Percentiles rank a stretch among this genome's conserved stretches.
These are phyloP conservation scores for Nicotiana tomentosiformis DNA, from an alignment of 257 asterid genomes.

Conservation along the genomic window DNA sequence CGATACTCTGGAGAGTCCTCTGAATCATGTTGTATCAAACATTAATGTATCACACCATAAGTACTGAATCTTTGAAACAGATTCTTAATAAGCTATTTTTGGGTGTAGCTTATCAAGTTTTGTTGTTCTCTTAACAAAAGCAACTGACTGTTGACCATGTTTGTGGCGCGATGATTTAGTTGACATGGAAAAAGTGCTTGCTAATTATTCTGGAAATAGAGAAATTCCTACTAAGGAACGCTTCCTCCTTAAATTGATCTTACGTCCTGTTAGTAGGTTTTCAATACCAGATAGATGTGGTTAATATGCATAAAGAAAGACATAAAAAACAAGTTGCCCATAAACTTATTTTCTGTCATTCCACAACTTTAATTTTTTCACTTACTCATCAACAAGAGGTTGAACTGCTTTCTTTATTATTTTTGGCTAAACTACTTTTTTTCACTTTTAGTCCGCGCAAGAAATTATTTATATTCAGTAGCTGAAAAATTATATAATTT, in stretches of 20 bases:
- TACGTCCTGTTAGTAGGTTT: too few relatives aligned
- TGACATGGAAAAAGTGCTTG: too few relatives aligned
- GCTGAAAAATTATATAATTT: too few relatives aligned
- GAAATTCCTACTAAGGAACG: too few relatives aligned
- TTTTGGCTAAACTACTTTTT: neutral
- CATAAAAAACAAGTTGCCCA: neutral
- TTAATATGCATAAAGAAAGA: neutral
- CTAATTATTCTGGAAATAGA: too few relatives aligned
- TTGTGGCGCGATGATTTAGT: too few relatives aligned
- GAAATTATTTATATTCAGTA: too few relatives aligned
- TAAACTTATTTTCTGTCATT: too few relatives aligned
- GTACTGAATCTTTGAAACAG: constrained; percentile 1
- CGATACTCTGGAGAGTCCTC: neutral
- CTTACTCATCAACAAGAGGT: neutral
- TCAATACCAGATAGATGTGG: neutral
- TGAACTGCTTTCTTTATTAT: neutral
- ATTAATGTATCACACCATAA: neutral
- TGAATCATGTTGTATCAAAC: neutral
- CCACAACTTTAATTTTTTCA: too few relatives aligned
- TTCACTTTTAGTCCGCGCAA: too few relatives aligned
- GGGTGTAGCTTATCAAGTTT: neutral
- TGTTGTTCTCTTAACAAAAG: neutral
- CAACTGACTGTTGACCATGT: too few relatives aligned
- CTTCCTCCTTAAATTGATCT: too few relatives aligned
- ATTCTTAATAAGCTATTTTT: neutral